Percentiles rank a stretch among this genome's conserved stretches.
These are phyloP conservation scores for Penicillium glabrum DNA, from an alignment of 2,329 filamentous ascomycete species.

Conservation along the genomic window DNA sequence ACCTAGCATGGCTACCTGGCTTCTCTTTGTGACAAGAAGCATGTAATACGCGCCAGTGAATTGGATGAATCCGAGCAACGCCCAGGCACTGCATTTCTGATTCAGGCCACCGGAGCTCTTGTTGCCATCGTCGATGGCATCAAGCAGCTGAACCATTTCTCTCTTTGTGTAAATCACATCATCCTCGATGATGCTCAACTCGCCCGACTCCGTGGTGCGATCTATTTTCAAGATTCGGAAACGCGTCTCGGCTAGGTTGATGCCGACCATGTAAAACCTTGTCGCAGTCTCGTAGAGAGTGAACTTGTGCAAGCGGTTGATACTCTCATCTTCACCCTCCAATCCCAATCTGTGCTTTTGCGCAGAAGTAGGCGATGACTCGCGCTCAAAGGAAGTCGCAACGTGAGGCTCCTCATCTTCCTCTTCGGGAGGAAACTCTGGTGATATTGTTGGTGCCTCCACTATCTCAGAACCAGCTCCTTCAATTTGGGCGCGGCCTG, in stretches of 20 bases:
- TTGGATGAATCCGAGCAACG: constrained; percentile 87
- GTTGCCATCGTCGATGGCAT: constrained; percentile 94
- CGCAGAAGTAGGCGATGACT: constrained; percentile 38
- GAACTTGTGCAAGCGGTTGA: constrained; percentile 84
- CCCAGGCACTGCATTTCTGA: constrained; percentile 88
- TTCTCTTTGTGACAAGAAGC: constrained; percentile 93
- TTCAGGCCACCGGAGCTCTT: constrained; percentile 86
- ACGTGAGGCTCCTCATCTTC: constrained; percentile 47
- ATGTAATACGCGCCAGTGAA: constrained; percentile 98
- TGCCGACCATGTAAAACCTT: constrained; percentile 90
- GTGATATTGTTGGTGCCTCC: constrained; percentile 16
- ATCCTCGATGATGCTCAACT: constrained; percentile 85
- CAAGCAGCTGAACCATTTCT: constrained; percentile 90
- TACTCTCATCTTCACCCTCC: constrained; percentile 45
- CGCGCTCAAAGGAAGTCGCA: constrained; percentile 47
- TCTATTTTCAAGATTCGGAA: constrained; percentile 96
- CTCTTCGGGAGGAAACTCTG: constrained; percentile 34
- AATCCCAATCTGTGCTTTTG: constrained; percentile 39
- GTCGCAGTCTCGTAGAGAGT: constrained; percentile 95
- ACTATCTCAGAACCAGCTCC: constrained; percentile 18
- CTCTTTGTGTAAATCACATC: constrained; percentile 90
- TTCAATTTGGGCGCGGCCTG: constrained; percentile 5
- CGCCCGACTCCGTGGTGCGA: constrained; percentile 74
- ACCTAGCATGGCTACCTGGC: constrained; percentile 91
- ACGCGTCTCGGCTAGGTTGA: constrained; percentile 82